These are phyloP conservation scores for Chlorella ohadii DNA, from an alignment of 139 green algal genomes.

Conservation along the genomic window DNA sequence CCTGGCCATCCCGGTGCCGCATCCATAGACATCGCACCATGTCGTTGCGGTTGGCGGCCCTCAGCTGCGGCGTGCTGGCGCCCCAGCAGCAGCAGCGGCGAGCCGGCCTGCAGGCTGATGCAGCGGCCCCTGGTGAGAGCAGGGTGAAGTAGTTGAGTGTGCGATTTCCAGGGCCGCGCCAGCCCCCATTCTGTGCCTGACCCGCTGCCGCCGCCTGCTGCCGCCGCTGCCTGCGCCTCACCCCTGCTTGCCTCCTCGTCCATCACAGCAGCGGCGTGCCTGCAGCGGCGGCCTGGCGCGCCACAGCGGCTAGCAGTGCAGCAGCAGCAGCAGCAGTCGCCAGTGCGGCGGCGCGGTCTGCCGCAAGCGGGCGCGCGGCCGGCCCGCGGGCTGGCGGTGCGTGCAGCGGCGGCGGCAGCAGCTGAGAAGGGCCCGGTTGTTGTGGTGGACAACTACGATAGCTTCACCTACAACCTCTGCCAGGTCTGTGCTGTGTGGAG, in stretches of 20 bases:
- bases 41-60: background rate
- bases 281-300: background rate
- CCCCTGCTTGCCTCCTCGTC: background rate
- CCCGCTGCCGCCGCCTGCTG: background rate
- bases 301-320: background rate
- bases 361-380: background rate
- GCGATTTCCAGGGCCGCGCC: no score
- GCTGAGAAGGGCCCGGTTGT: constrained; percentile 74
- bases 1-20: no score
- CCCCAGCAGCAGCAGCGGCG: background rate
- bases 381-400: background rate
- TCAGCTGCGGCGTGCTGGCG: background rate
- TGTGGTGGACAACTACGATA: constrained; percentile 99
- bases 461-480: constrained; percentile 98
- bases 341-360: background rate
- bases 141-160: no score
- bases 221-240: background rate
- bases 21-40: background rate
- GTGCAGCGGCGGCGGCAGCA: constrained; percentile 5
- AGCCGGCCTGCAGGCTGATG: background rate
- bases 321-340: constrained; percentile 24
- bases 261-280: background rate
- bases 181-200: no score
- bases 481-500: constrained; percentile 64
- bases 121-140: background rate